A percentile compares a stretch with the other conserved stretches of the same genome.
Conservation (phyloP, 2,329 filamentous ascomycete species). For the Claviceps maximensis region DNA sequence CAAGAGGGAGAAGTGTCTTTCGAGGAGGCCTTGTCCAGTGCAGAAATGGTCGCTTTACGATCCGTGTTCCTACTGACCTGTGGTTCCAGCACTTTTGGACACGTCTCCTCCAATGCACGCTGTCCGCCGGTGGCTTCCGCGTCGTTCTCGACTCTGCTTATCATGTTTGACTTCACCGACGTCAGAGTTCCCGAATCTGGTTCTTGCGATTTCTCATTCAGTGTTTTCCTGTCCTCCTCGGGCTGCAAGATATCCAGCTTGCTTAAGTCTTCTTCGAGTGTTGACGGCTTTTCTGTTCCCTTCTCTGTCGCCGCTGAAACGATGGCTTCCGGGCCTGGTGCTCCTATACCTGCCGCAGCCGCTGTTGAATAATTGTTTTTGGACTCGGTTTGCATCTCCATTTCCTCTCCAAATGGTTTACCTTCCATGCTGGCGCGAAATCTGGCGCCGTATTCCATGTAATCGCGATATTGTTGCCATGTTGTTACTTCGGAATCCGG, state of each 20-base stretch:
- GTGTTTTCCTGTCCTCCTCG: slow-evolving; percentile 14
- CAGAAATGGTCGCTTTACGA: slow-evolving; percentile 44
- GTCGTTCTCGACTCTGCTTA: slow-evolving; percentile 4
- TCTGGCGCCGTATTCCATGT: slow-evolving; percentile 58
- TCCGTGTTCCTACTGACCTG: slow-evolving; percentile 28
- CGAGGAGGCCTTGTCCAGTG: slow-evolving; percentile 33
- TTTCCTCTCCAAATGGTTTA: slow-evolving; percentile 38
- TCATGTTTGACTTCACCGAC: slow-evolving; percentile 27
- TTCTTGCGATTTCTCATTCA: slow-evolving; percentile 21
- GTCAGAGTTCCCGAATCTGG: slow-evolving; percentile 9
- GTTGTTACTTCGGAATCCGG: slow-evolving; percentile 87
- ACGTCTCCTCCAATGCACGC: slow-evolving; percentile 30
- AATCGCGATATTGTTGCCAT: slow-evolving; percentile 89
- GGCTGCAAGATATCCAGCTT: slow-evolving; percentile 20
- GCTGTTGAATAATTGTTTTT: slow-evolving; percentile 14
- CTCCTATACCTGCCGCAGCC: slow-evolving; percentile 27
- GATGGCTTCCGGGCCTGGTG: slow-evolving; percentile 27
- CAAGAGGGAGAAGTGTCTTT: slow-evolving; percentile 18
- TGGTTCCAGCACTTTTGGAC: slow-evolving; percentile 20
- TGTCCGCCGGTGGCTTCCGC: slow-evolving; percentile 21
- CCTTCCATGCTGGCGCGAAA: slow-evolving; percentile 57
- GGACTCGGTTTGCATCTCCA: slow-evolving; percentile 29
- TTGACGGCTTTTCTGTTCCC: slow-evolving; percentile 14
- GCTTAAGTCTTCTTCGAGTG: slow-evolving; percentile 13
- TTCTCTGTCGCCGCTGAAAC: slow-evolving; percentile 22